These are phyloP conservation scores for Chaetomium strumarium DNA, from an alignment of 2,329 filamentous ascomycete species.

Conservation along the genomic window DNA sequence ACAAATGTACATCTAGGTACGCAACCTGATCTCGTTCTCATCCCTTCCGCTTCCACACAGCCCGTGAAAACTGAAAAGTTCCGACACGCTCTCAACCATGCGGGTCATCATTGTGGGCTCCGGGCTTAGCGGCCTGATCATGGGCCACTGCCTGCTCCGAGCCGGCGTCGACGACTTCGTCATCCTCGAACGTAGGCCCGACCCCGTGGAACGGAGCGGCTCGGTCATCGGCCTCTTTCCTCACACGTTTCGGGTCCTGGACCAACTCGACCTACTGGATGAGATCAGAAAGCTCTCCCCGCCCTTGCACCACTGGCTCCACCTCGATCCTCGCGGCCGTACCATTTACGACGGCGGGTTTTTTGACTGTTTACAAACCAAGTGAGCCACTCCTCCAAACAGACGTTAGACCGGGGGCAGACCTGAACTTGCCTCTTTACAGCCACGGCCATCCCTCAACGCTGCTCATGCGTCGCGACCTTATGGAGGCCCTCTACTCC, in stretches of 20 bases:
- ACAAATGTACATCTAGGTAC: too few species aligned
- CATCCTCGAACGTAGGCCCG: background rate
- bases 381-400: background rate
- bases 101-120: background rate
- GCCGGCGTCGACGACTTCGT: background rate
- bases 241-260: background rate
- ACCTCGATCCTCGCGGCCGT: background rate
- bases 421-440: background rate
- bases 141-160: background rate
- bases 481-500: background rate
- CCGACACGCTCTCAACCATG: background rate
- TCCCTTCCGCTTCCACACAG: too few species aligned
- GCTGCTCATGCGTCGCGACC: background rate
- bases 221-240: background rate
- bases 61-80: too few species aligned
- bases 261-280: background rate
- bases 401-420: background rate
- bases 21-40: too few species aligned
- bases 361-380: background rate
- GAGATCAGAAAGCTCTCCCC: background rate
- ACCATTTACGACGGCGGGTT: background rate
- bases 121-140: background rate
- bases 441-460: background rate
- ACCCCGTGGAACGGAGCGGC: background rate
- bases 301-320: background rate